These are phyloP conservation scores for Auriscalpium microsporum DNA, from an alignment of 768 basidiomycete genomes.

Conservation along the genomic window DNA sequence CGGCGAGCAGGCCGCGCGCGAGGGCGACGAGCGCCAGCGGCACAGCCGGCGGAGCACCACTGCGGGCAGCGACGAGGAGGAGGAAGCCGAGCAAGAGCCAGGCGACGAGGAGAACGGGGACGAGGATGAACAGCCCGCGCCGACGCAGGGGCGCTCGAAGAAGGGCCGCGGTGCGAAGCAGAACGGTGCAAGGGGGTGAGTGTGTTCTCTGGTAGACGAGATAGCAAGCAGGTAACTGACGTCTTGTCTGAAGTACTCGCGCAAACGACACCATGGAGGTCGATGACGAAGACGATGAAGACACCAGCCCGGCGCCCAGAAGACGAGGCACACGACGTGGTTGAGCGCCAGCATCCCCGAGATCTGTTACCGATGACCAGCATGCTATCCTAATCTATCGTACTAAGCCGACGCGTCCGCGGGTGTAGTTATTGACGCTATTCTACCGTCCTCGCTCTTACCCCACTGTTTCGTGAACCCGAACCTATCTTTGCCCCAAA, in stretches of 20 bases:
- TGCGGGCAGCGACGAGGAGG: slow-evolving; percentile 41
- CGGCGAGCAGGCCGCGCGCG: slow-evolving; percentile 42
- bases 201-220: too few relatives aligned
- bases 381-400: background rate
- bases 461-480: slow-evolving; percentile 59
- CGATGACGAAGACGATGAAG: slow-evolving; percentile 36
- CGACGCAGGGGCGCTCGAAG: slow-evolving; percentile 19
- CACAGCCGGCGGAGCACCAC: slow-evolving; percentile 26
- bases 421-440: slow-evolving; percentile 16
- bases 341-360: background rate
- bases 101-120: slow-evolving; percentile 34
- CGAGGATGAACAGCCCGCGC: slow-evolving; percentile 24
- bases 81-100: slow-evolving; percentile 20
- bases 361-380: background rate
- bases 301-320: slow-evolving; percentile 17
- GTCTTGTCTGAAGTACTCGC: slow-evolving; percentile 7
- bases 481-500: slow-evolving; percentile 85
- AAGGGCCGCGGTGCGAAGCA: slow-evolving; percentile 1
- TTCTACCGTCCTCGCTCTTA: slow-evolving; percentile 36
- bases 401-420: background rate
- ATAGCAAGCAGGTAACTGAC: too few relatives aligned
- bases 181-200: background rate
- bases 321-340: slow-evolving; percentile 9
- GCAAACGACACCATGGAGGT: slow-evolving; percentile 32
- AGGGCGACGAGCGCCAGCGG: slow-evolving; percentile 13